Evolutionary conservation across 768 basidiomycete genomes (phyloP), one percentile per base, ranked within the genome.

Genomic region (Heimioporus sp.): DNA sequence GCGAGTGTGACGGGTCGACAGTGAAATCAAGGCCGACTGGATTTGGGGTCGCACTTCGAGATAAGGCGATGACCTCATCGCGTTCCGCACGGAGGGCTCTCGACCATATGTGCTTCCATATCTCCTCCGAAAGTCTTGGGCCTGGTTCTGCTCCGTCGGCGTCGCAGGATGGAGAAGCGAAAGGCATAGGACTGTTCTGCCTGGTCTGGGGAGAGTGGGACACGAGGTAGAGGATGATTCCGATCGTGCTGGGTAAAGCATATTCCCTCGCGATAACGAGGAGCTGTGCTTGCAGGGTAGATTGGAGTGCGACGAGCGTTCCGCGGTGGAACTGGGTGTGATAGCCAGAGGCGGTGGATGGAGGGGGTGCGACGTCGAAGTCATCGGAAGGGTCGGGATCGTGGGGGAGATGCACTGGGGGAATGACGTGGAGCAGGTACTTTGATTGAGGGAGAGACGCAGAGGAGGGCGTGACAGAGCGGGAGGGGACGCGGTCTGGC

Each of bases 201-300:
- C 48, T 51, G 39, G 46, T 56, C 48, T 61, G 68, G 6, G 63
- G 43, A 43, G 71, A 56, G 17, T 73, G 61, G 36, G 74, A 74
- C 40, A 90, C 80, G 42, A 98, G 81, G 68, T 94, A 98, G 2
- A 98, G 76, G 39, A 90, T 75, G 43, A 98, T 71, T 6, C 95
- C 95, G 13, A 80, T 70, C 0, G 90, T 91, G 58, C 87, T 92
- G 2, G 95, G 95, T 16, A 98, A 75, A 3, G 90, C 90, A 63
- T 94, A 98, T 70, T 98, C 95, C 69, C 86, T 86, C 13, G 95
- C 93, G 46, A 98, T 97, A 8, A 92, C 89, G 19, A 77, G 76
- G 10, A 97, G 72, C 65, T 97, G 95, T 1, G 85, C 80, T 38
- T 91, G 86, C 2, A 98, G 73, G 0, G 87, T 91, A 6, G 93